Base-by-base conservation (phyloP, 768 basidiomycete genomes). In the Porpolomopsis calyptriformis region DNA sequence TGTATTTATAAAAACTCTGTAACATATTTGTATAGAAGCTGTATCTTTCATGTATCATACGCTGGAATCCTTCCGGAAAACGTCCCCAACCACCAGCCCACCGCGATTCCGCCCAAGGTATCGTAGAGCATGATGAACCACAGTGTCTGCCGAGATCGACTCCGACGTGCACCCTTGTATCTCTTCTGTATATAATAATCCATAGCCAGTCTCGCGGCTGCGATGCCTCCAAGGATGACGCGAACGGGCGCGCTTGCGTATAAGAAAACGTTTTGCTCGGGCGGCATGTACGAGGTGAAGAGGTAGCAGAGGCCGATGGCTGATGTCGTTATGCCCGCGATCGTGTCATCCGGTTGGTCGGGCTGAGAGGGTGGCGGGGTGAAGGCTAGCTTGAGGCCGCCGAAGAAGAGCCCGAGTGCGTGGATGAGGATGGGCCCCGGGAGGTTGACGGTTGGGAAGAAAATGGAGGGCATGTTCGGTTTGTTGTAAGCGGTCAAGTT, bases 231-330 rank as follows among this genome's bases (percentile, higher is more conserved):
- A 2, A 47, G 4, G 9, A 40, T 11, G 8, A 47, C 16, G 10
- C 46, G 31, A 18, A 47, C 38, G 10, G 46, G 46, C 2, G 34
- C 37, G 16, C 37, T 40, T 6, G 46, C 46, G 46, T 47, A 40
- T 18, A 47, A 14, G 24, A 47, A 11, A 3, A 14, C 20, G 46
- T 47, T 47, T 25, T 47, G 12, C 8, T 40, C 19, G 12, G 19
- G 22, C 20, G 46, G 46, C 46, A 47, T 31, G 26, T 47, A 47
- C 22, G 46, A 10, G 1, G 46, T 47, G 18, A 37, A 10, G 46
- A 47, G 46, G 26, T 47, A 47, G 20, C 16, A 38, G 23, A 40
- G 24, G 24, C 37, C 46, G 11, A 47, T 18, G 24, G 37, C 46
- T 5, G 20, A 16, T n/a, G 37, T 40, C 3, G 36, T 35, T 10